Evolutionary conservation across 345 rosid species (phyloP), one percentile per base, ranked within the genome.

Genomic region (Gossypium stocksii): DNA sequence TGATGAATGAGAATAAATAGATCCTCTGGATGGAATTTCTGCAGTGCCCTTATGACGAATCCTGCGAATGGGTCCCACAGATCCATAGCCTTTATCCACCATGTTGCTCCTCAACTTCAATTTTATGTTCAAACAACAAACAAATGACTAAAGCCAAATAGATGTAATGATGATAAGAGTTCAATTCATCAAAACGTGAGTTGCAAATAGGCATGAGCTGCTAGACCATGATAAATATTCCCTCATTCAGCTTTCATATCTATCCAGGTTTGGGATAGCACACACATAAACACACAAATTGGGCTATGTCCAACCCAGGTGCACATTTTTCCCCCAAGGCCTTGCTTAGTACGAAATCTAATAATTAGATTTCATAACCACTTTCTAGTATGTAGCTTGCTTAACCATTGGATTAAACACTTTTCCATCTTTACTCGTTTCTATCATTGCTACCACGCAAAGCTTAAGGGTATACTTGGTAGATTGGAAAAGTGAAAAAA

Each of bases 1-100:
- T 70, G 87, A 78, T 73, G 82, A 76, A 77, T 70, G 79, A 71
- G 84, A 82, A 78, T 77, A 78, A 66, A 80, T 75, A 78, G 85
- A 87, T 76, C 76, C 83, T 56, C 81, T 78, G 57, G 77, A 56
- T 51, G 82, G 77, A 61, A 82, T 72, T 60, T 83, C 87, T 38
- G 71, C 72, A 58, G 54, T 72, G 61, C 71, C 79, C 69, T 77
- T 82, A 60, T 84, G 87, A 51, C 83, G 85, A 74, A 79, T 19
- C 79, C 91, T 86, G 72, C 87, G 89, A 74, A 85, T 82, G 73
- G 99, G 96, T 80, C 97, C 98, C 63, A 83, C 90, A 74, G 91
- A 83, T 80, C 89, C 91, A 74, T 38, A 81, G 20, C 69, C 83
- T 74, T 75, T 80, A 79, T 77, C 85, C 78, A 81, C 63, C 59